Evolutionary conservation across 495 filamentous ascomycete species (phyloP), one percentile per base, ranked within the genome.

Genomic region (Margaritispora aquatica): DNA sequence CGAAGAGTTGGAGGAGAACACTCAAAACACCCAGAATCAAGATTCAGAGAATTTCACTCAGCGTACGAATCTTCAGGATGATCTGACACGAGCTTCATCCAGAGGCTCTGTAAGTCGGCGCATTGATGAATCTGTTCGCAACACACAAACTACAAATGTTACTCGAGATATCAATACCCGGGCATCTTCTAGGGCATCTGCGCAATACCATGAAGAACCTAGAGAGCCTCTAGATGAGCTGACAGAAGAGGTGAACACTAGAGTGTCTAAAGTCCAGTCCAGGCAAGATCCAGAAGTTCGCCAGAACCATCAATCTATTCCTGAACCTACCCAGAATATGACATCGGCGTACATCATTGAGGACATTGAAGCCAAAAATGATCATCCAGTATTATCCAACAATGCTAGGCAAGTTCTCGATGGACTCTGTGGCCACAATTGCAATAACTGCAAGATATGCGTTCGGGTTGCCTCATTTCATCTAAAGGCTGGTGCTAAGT

Each of bases 371-470:
- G 47, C 52, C 20, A 46, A 17, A 15, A 59, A 58, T 27, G 41
- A 64, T 9, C 62, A 53, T 38, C 61, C 61, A 13, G 47, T 48
- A 3, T 55, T 67, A 21, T 63, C 63, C 19, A 36, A 38, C 22
- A 41, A 55, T 13, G 61, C 68, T 55, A 55, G 56, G 15, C 51
- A 55, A 27, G 65, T 68, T 19, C 55, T 68, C 17, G 58, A 66
- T 26, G 41, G 46, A 23, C 55, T 66, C 21, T 58, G 55, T 55
- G 51, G 55, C 46, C 66, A 66, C 27, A 56, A 87, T 58, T 80
- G 80, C 51, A 75, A 78, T 50, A 89, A 88, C 70, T 93, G 89
- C 76, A 85, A 81, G 21, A 79, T 91, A 26, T 95, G 89, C 71
- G 77, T 81, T 56, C 85, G 84, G 34, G 75, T 84, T 54, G 69